Evolutionary conservation across 345 rosid genomes (phyloP).

Genomic region (Hibiscus tridactylites): DNA sequence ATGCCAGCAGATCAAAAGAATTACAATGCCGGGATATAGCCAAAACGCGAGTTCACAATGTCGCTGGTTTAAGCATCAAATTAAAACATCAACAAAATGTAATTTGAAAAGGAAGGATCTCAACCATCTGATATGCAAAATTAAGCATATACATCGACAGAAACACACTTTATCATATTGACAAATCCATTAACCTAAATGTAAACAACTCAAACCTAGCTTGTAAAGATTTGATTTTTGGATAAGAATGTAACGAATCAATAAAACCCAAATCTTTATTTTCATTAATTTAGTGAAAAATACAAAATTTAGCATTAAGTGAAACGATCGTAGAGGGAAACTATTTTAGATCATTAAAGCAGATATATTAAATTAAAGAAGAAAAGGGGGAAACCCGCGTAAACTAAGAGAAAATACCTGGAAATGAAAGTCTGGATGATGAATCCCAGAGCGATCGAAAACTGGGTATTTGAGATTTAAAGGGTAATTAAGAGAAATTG

Average conservation of each 20-base stretch:
- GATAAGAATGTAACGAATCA: not conserved
- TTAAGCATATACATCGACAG: slow-evolving; percentile 4
- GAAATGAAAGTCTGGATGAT: not conserved
- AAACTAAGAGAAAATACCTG: slow-evolving; percentile 21
- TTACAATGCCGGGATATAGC: not conserved
- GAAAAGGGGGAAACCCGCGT: not conserved
- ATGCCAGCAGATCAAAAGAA: not conserved
- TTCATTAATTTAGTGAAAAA: not conserved
- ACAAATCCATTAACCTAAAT: slow-evolving; percentile 3
- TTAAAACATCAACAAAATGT: slow-evolving; percentile 8
- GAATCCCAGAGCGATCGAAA: slow-evolving; percentile 2
- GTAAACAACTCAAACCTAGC: not conserved
- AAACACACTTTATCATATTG: slow-evolving; percentile 1
- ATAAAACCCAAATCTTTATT: slow-evolving; percentile 4
- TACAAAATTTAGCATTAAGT: not conserved
- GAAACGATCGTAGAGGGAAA: not conserved
- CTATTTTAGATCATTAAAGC: not conserved
- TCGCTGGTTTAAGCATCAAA: slow-evolving; percentile 1
- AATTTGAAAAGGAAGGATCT: not conserved
- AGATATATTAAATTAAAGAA: not conserved
- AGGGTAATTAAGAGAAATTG: not conserved
- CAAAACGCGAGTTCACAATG: not conserved
- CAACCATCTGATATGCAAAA: not conserved
- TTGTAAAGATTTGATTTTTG: not conserved
- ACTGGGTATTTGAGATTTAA: slow-evolving; percentile 8